Conservation (phyloP, 352 stramenopile genomes). For the Phytophthora ramorum region DNA sequence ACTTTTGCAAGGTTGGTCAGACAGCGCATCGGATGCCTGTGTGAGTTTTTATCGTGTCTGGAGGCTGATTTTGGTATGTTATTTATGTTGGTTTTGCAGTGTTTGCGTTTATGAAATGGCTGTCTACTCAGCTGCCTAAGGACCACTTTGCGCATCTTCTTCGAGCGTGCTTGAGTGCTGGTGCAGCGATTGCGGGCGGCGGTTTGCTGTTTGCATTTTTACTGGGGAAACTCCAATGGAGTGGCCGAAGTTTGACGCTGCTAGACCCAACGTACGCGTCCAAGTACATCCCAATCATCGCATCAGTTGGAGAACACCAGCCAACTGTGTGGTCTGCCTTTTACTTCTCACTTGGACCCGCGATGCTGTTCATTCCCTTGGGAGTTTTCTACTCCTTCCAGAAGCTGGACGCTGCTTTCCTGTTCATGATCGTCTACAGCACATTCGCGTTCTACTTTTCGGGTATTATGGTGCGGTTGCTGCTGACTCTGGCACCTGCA, state of each 20-base stretch:
- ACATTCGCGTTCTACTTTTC: constrained; percentile 94
- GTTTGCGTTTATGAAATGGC: constrained; percentile 61
- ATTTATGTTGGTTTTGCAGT: constrained; percentile 33
- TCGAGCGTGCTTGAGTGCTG: constrained; percentile 40
- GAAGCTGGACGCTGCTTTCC: constrained; percentile 60
- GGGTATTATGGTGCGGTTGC: constrained; percentile 93
- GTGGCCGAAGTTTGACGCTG: constrained; percentile 91
- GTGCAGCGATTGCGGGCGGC: constrained; percentile 42
- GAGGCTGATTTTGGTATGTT: constrained; percentile 27
- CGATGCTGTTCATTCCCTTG: constrained; percentile 89
- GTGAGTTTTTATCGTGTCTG: constrained; percentile 1
- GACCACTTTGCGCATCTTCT: constrained; percentile 58
- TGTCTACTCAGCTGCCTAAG: constrained; percentile 56
- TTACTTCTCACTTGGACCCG: constrained; percentile 92
- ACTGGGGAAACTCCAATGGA: constrained; percentile 90
- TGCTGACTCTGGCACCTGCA: constrained; percentile 91
- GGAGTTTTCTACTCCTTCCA: constrained; percentile 91
- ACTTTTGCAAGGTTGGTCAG: constrained; percentile 78
- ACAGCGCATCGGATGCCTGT: neutral
- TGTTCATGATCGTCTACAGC: constrained; percentile 95
- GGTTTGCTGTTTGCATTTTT: constrained; percentile 61
- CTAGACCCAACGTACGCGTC: constrained; percentile 93
- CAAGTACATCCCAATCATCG: constrained; percentile 97
- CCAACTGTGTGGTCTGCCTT: constrained; percentile 92
- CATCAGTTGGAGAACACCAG: constrained; percentile 95